phyloP scores from a whole-genome alignment of 2,329 filamentous ascomycete species.

The Aspergillus brasiliensis region DNA sequence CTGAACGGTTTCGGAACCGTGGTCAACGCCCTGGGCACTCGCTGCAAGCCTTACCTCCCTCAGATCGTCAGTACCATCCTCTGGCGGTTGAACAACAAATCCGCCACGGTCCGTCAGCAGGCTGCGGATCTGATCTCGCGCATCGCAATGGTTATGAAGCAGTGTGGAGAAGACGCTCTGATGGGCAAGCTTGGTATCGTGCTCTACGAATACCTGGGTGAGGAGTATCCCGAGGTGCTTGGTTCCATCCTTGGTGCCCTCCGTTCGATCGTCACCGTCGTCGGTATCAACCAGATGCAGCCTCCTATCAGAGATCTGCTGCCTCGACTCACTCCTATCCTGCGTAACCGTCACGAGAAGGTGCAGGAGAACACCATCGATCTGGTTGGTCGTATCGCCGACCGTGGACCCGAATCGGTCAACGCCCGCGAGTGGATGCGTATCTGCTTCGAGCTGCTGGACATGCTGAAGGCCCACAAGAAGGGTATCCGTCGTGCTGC shows the following conservation, averaged over 20 bases:
- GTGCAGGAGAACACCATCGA: slow-evolving; percentile 99
- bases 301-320: slow-evolving; percentile 95
- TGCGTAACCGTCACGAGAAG: slow-evolving; percentile 97
- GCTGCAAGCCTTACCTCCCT: slow-evolving; percentile 94
- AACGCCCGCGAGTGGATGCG: slow-evolving; percentile 99
- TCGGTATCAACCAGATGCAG: slow-evolving; percentile 97
- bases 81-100: slow-evolving; percentile 97
- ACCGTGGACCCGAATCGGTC: slow-evolving; percentile 93
- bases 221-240: slow-evolving; percentile 97
- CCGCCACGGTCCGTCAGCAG: slow-evolving; percentile 92
- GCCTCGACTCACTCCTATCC: slow-evolving; percentile 92
- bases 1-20: slow-evolving; percentile 98
- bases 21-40: slow-evolving; percentile 88
- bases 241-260: slow-evolving; percentile 94
- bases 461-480: slow-evolving; percentile 99
- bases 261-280: slow-evolving; percentile 94
- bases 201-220: slow-evolving; percentile 95
- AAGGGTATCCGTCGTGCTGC: slow-evolving; percentile 97
- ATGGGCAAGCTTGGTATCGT: slow-evolving; percentile 95
- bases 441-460: slow-evolving; percentile 97
- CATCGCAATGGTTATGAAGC: slow-evolving; percentile 98
- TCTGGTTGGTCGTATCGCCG: slow-evolving; percentile 94
- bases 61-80: slow-evolving; percentile 97
- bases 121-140: slow-evolving; percentile 94
- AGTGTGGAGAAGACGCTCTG: slow-evolving; percentile 92